phyloP scores from a whole-genome alignment of 2,329 filamentous ascomycete species.

The Decorospora gaudefroyi region DNA sequence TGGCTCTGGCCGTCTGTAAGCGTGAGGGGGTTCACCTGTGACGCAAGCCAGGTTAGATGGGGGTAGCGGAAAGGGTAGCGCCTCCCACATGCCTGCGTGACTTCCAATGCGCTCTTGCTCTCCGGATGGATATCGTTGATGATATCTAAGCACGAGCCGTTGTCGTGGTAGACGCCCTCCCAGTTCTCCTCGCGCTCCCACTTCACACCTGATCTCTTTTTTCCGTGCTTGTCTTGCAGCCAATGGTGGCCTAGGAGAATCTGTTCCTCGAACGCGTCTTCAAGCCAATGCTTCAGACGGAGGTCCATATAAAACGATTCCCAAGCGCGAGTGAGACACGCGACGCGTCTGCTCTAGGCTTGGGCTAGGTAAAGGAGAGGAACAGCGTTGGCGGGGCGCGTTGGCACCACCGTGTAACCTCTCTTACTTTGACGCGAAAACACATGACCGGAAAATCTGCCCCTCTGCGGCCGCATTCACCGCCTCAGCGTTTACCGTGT shows the following conservation, averaged over 20 bases:
- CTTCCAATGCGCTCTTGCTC: conserved; percentile 22
- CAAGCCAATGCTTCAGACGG: conserved; percentile 29
- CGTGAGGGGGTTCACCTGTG: conserved; percentile 25
- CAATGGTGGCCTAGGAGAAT: conserved; percentile 31
- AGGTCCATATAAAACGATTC: conserved; percentile 18
- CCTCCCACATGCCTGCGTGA: conserved; percentile 30
- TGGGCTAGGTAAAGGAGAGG: neutral
- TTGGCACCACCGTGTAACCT: neutral
- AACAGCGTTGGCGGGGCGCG: neutral
- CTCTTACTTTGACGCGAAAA: too few relatives aligned
- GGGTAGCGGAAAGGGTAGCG: neutral
- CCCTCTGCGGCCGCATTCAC: conserved; percentile 5
- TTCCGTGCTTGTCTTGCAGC: conserved; percentile 22
- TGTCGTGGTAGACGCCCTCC: conserved; percentile 39
- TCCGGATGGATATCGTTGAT: conserved; percentile 15
- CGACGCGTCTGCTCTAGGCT: conserved; percentile 16
- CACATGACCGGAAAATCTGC: too few relatives aligned
- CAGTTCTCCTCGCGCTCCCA: conserved; percentile 19
- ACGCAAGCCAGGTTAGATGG: conserved; percentile 2
- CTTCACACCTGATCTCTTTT: conserved; percentile 11
- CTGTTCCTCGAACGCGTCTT: conserved; percentile 25
- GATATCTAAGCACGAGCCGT: conserved; percentile 44
- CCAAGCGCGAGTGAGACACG: conserved; percentile 12
- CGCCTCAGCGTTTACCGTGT: too few relatives aligned
- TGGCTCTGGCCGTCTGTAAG: conserved; percentile 37